phyloP scores from a whole-genome alignment of 192 early-diverging fungal genomes.

The Backusella tuberculispora region DNA sequence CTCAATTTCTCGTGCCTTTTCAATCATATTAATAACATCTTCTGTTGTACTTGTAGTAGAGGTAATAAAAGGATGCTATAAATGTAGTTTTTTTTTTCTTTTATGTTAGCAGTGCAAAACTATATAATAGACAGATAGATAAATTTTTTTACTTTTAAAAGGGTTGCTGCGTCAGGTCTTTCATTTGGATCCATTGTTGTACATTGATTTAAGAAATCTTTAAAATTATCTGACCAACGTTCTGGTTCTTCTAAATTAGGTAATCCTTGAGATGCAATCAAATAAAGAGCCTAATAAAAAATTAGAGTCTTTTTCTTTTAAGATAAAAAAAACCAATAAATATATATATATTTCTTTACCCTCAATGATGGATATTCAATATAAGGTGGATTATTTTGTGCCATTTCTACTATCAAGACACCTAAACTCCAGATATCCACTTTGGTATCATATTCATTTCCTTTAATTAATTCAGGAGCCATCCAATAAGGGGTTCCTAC shows the following conservation, averaged over 20 bases:
- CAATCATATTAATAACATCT: constrained; percentile 48
- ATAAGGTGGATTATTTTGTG: constrained; percentile 95
- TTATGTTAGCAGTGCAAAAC: neutral
- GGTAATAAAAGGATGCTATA: constrained; percentile 58
- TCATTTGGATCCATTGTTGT: constrained; percentile 74
- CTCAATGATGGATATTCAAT: constrained; percentile 79
- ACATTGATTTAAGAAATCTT: constrained; percentile 73
- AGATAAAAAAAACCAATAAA: neutral
- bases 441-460: constrained; percentile 88
- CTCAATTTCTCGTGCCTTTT: constrained; percentile 28
- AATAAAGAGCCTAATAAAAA: constrained; percentile 62
- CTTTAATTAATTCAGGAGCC: constrained; percentile 95
- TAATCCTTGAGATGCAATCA: constrained; percentile 88
- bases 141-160: constrained; percentile 54
- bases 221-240: constrained; percentile 65
- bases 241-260: constrained; percentile 82
- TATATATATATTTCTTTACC: constrained; percentile 31
- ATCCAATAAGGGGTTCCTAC: constrained; percentile 97
- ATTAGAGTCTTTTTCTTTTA: neutral
- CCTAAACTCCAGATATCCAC: constrained; percentile 96
- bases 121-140: neutral
- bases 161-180: constrained; percentile 68
- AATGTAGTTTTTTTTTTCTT: too few species aligned
- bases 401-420: constrained; percentile 93
- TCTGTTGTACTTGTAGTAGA: constrained; percentile 62